These are phyloP conservation scores for Trypanosoma conorhini DNA, from an alignment of 208 protist species.

Conservation along the genomic window DNA sequence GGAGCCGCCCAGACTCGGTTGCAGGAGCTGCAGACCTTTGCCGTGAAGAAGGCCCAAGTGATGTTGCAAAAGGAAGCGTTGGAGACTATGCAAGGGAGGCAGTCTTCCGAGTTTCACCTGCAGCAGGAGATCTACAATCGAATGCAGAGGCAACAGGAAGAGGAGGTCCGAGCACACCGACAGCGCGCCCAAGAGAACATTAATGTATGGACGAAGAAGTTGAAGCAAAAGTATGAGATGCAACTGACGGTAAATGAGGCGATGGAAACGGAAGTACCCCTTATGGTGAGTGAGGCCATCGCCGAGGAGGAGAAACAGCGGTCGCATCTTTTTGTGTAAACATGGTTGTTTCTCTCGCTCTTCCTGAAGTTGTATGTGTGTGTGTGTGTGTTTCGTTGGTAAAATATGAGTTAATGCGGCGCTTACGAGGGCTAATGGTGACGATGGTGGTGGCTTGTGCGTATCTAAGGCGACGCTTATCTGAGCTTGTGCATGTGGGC, in stretches of 20 bases:
- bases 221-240: slow-evolving; percentile 52
- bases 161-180: slow-evolving; percentile 43
- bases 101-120: slow-evolving; percentile 49
- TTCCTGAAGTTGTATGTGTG: not conserved
- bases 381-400: slow-evolving; percentile 8
- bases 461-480: not conserved
- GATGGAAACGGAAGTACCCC: slow-evolving; percentile 69
- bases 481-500: not conserved
- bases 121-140: slow-evolving; percentile 48
- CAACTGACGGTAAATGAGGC: slow-evolving; percentile 68
- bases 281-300: slow-evolving; percentile 70
- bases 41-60: slow-evolving; percentile 53
- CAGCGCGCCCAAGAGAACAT: slow-evolving; percentile 42
- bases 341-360: slow-evolving; percentile 1
- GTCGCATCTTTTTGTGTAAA: slow-evolving; percentile 20
- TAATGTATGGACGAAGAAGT: slow-evolving; percentile 42
- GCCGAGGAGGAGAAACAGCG: slow-evolving; percentile 66
- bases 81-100: slow-evolving; percentile 42
- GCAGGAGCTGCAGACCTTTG: slow-evolving; percentile 35
- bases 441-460: not conserved
- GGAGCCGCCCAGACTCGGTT: slow-evolving; percentile 57
- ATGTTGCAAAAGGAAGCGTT: slow-evolving; percentile 78
- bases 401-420: not conserved
- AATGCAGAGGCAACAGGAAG: slow-evolving; percentile 34
- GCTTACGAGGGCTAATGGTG: not conserved